Evolutionary conservation across 257 asterid species (phyloP).

Genomic region (Orobanche coerulescens): DNA sequence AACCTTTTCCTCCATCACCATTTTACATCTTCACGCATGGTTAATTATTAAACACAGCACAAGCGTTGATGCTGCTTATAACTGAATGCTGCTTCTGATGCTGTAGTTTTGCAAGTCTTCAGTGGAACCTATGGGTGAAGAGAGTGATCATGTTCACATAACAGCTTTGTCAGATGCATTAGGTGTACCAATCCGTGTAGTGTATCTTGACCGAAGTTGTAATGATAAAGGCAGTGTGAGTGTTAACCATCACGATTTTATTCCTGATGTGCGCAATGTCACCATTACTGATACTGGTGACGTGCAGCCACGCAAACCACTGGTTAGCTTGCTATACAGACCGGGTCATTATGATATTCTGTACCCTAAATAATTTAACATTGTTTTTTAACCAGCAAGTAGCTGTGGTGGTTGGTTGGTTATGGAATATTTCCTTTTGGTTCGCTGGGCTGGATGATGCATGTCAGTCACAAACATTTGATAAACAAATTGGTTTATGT

Average conservation of each 20-base stretch:
- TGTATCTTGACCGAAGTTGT: constrained; percentile 84
- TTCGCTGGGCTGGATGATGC: not conserved
- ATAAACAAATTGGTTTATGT: not conserved
- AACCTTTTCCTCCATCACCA: not conserved
- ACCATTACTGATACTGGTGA: constrained; percentile 18
- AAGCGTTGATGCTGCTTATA: not conserved
- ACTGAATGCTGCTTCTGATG: constrained; percentile 3
- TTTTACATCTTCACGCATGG: not conserved
- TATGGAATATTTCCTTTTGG: constrained; percentile 1
- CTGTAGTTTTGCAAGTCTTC: constrained; percentile 96
- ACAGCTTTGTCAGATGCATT: constrained; percentile 88
- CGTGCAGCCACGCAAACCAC: constrained; percentile 37
- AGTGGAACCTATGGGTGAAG: constrained; percentile 99
- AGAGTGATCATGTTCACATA: constrained; percentile 94
- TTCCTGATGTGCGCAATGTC: constrained; percentile 30
- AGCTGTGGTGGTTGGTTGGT: not conserved
- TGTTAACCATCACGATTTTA: constrained; percentile 90
- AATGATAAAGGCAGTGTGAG: constrained; percentile 66
- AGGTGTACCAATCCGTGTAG: constrained; percentile 82
- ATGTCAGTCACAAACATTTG: not conserved
- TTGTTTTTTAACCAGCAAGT: constrained; percentile 7
- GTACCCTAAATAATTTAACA: constrained; percentile 54
- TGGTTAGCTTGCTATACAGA: constrained; percentile 74
- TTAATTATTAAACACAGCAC: not conserved
- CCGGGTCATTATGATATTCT: constrained; percentile 96